A percentile compares a stretch with the other conserved stretches of the same genome.
phyloP scores from a whole-genome alignment of 192 early-diverging fungal genomes.

The Coemansia sp. region DNA sequence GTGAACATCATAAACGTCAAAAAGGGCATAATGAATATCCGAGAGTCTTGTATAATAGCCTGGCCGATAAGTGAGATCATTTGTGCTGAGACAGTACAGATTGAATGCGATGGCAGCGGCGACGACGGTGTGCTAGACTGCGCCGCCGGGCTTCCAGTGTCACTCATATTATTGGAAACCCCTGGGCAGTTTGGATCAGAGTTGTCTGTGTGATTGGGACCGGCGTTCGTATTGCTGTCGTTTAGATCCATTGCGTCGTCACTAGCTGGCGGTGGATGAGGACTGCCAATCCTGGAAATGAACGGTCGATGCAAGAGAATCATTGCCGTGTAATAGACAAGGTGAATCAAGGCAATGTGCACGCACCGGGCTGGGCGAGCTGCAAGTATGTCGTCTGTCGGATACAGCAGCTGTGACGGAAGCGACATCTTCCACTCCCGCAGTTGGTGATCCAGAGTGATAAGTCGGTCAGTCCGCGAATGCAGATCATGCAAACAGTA shows the following conservation, averaged over 20 bases:
- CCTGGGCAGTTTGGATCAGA: background rate
- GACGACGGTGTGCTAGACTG: slow-evolving; percentile 7
- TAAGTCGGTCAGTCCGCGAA: slow-evolving; percentile 41
- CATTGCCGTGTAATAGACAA: slow-evolving; percentile 54
- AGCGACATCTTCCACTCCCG: slow-evolving; percentile 48
- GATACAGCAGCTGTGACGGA: slow-evolving; percentile 44
- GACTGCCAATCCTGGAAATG: slow-evolving; percentile 39
- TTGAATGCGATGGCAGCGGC: slow-evolving; percentile 47
- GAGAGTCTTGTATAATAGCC: slow-evolving; percentile 47
- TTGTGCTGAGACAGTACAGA: slow-evolving; percentile 55
- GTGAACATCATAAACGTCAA: slow-evolving; percentile 55
- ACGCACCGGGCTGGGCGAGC: slow-evolving; percentile 41
- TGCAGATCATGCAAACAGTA: slow-evolving; percentile 43
- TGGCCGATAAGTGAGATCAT: slow-evolving; percentile 50
- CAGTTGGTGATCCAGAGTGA: slow-evolving; percentile 50
- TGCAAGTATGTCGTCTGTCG: slow-evolving; percentile 37
- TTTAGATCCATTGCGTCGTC: background rate
- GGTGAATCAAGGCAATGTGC: slow-evolving; percentile 48
- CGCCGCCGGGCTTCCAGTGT: too few species aligned
- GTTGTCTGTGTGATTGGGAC: background rate
- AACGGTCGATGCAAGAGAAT: slow-evolving; percentile 56
- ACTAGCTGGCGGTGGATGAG: slow-evolving; percentile 6
- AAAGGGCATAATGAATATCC: slow-evolving; percentile 54
- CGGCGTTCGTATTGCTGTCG: background rate
- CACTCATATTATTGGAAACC: background rate